Evolutionary conservation across 805 yeast genomes (phyloP).

Genomic region (Yamadazyma paraphyllophila): DNA sequence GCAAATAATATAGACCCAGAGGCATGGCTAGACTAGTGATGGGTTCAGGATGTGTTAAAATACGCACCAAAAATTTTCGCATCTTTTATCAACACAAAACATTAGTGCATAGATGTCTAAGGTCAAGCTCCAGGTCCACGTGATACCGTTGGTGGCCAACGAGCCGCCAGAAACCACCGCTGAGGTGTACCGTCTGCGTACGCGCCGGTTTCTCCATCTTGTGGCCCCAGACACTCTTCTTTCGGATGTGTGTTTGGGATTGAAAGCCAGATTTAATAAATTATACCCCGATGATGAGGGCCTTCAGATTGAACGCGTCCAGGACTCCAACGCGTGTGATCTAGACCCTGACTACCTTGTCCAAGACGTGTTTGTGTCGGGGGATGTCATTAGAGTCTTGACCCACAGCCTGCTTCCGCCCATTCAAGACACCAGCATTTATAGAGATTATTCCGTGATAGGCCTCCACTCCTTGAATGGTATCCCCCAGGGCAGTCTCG

Average conservation of each 20-base stretch:
- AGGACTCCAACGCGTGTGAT: constrained; percentile 68
- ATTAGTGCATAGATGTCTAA: not conserved
- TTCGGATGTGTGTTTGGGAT: constrained; percentile 50
- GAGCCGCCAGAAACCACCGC: constrained; percentile 11
- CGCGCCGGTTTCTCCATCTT: constrained; percentile 61
- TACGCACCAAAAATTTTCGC: not conserved
- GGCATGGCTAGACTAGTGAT: too few species aligned
- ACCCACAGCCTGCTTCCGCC: constrained; percentile 21
- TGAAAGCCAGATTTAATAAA: constrained; percentile 53
- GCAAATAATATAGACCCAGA: too few species aligned
- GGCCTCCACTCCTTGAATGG: not conserved
- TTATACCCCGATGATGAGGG: constrained; percentile 64
- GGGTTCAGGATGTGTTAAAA: too few species aligned
- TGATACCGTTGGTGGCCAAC: constrained; percentile 26
- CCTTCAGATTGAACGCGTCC: constrained; percentile 57
- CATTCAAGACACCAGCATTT: not conserved
- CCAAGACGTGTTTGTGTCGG: constrained; percentile 56
- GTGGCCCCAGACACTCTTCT: constrained; percentile 50
- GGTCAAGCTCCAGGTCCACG: constrained; percentile 9
- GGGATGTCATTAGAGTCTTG: constrained; percentile 35
- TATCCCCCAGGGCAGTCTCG: too few species aligned
- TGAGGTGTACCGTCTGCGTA: constrained; percentile 18
- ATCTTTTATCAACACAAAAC: not conserved
- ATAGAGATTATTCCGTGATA: not conserved
- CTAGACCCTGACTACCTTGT: constrained; percentile 74